A percentile compares a stretch with the other conserved stretches of the same genome.
phyloP scores from a whole-genome alignment of 768 basidiomycete species.

The Suillus fuscotomentosus region DNA sequence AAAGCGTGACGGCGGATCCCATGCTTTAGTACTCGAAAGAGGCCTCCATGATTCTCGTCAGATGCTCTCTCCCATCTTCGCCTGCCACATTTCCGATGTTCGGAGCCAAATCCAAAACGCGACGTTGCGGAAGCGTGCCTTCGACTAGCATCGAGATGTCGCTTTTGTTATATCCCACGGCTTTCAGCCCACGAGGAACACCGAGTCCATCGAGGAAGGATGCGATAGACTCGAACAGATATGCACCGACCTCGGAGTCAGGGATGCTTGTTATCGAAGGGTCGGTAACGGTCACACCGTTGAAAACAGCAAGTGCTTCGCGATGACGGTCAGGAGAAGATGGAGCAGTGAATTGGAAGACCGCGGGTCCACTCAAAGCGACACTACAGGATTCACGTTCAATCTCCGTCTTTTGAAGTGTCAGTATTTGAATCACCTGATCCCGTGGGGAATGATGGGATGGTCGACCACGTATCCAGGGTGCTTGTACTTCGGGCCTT shows the following conservation, averaged over 20 bases:
- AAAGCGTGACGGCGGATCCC: neutral
- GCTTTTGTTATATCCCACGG: constrained; percentile 66
- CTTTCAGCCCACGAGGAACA: constrained; percentile 83
- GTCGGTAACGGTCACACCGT: constrained; percentile 58
- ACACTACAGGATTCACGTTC: constrained; percentile 46
- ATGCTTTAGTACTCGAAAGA: constrained; percentile 71
- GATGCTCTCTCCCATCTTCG: constrained; percentile 79
- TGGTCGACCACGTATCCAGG: constrained; percentile 82
- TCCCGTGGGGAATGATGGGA: constrained; percentile 93
- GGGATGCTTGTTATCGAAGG: constrained; percentile 71
- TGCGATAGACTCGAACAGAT: constrained; percentile 84
- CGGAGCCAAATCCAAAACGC: constrained; percentile 92
- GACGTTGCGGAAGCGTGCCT: constrained; percentile 88
- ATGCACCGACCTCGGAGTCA: constrained; percentile 73
- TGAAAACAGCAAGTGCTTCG: constrained; percentile 84
- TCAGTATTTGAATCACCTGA: constrained; percentile 47
- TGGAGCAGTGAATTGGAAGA: constrained; percentile 95
- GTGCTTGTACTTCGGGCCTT: constrained; percentile 88
- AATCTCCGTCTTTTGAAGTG: neutral
- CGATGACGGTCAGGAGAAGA: constrained; percentile 91
- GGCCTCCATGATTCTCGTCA: constrained; percentile 76
- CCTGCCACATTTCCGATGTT: constrained; percentile 82
- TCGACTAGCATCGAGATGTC: constrained; percentile 80
- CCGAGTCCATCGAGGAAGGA: constrained; percentile 83
- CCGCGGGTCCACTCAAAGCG: constrained; percentile 88